Percentiles rank a stretch among this genome's conserved stretches.
phyloP scores from a whole-genome alignment of 352 stramenopile species.

The Ochromonadaceae sp. region DNA sequence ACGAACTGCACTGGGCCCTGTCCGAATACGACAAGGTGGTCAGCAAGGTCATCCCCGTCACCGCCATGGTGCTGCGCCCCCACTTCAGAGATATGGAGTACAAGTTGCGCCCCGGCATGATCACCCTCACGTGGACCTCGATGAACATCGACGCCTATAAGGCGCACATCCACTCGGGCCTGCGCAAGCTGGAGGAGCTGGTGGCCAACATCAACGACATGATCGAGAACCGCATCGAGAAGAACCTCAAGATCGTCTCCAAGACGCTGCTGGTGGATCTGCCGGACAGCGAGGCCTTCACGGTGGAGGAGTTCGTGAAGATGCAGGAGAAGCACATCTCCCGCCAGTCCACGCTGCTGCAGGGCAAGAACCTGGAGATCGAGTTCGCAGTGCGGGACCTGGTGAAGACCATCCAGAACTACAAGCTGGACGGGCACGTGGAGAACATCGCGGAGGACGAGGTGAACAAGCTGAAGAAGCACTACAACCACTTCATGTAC shows the following conservation, averaged over 20 bases:
- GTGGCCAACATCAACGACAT: slow-evolving; percentile 98
- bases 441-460: slow-evolving; percentile 79
- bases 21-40: slow-evolving; percentile 93
- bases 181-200: slow-evolving; percentile 89
- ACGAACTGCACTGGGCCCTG: slow-evolving; percentile 88
- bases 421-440: slow-evolving; percentile 84
- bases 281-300: slow-evolving; percentile 85
- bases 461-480: slow-evolving; percentile 84
- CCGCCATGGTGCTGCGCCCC: slow-evolving; percentile 68
- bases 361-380: slow-evolving; percentile 95
- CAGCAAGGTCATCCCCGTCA: slow-evolving; percentile 91
- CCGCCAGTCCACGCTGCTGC: slow-evolving; percentile 65
- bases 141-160: slow-evolving; percentile 99
- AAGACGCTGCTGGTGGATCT: slow-evolving; percentile 93
- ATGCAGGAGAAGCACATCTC: slow-evolving; percentile 88
- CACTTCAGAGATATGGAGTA: slow-evolving; percentile 99
- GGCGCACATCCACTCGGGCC: slow-evolving; percentile 57
- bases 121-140: slow-evolving; percentile 96
- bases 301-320: slow-evolving; percentile 90
- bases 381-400: slow-evolving; percentile 93
- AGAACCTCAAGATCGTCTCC: slow-evolving; percentile 93
- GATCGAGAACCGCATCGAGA: slow-evolving; percentile 96
- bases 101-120: slow-evolving; percentile 93
- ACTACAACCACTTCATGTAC: slow-evolving; percentile 99
- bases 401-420: slow-evolving; percentile 84